Base-by-base conservation (phyloP, 2,329 filamentous ascomycete species). In the Coniochaeta sp. region DNA sequence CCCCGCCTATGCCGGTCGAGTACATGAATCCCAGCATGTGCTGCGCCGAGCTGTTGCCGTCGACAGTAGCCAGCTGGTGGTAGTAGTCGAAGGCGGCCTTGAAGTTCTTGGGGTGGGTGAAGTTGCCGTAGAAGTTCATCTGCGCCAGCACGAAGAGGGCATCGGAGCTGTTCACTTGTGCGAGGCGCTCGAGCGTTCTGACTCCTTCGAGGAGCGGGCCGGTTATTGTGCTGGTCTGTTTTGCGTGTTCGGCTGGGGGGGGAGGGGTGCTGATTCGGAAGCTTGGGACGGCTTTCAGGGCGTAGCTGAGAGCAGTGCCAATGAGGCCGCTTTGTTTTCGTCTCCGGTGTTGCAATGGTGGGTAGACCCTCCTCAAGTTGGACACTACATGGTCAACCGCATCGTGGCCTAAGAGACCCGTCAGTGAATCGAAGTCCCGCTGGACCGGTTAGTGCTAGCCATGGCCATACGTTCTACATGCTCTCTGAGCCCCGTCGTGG, bases 1-100 rank as follows among this genome's bases (percentile, higher is more conserved):
- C 88, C 34, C 86, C 86, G 17, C 91, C 93, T 61, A 99, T 81
- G 0, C 95, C 95, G 0, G 95, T 99, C 38, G 93, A 93, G 74
- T 99, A 93, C 83, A 96, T 95, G 67, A 99, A 86, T 0, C 91
- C 95, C 55, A 98, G 72, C 93, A 99, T 97, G 74, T 96, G 89
- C 72, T 98, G 91, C 1, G 95, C 95, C 14, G 93, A 96, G 65
- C 86, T 89, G 73, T 99, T 98, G 52, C 93, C 95, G 65, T 89
- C 84, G 62, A 88, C 73, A 19, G 82, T 81, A 2, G 93, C 91
- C 59, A 99, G 81, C 63, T 87, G 81, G 63, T 89, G 80, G 74
- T 98, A 99, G 76, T 91, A 84, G 65, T 83, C 80, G 71, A 96
- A 96, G 0, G 95, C 91, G 56, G 84, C 81, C 34, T 83, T 79